Evolutionary conservation across 2,329 filamentous ascomycete genomes (phyloP).

Genomic region (Chalaropsis thielavioides): DNA sequence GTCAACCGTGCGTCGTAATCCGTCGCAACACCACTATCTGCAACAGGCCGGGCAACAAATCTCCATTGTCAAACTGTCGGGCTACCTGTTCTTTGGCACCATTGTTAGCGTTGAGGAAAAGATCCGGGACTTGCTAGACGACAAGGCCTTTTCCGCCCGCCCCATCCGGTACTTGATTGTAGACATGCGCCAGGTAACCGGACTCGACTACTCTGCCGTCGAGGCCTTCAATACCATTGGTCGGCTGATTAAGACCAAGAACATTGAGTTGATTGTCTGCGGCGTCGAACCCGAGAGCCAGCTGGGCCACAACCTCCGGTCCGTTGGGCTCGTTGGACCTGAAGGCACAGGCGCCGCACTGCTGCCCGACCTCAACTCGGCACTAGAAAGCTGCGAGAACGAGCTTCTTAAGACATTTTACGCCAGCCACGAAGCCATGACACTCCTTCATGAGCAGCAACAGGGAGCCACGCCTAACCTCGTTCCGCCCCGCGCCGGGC

Average conservation of each 20-base stretch:
- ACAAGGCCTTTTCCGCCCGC: constrained; percentile 59
- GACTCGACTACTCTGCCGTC: constrained; percentile 88
- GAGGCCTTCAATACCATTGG: constrained; percentile 92
- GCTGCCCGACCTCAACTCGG: constrained; percentile 81
- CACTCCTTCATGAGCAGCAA: constrained; percentile 25
- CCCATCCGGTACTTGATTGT: constrained; percentile 84
- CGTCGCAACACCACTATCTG: constrained; percentile 75
- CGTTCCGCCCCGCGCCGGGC: constrained; percentile 31
- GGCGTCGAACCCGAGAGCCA: constrained; percentile 63
- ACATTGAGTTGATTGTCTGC: constrained; percentile 68
- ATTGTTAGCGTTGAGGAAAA: constrained; percentile 90
- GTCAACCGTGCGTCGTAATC: constrained; percentile 84
- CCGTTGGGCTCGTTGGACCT: constrained; percentile 60
- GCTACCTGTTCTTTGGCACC: constrained; percentile 96
- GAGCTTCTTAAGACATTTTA: constrained; percentile 75
- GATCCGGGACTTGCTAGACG: constrained; percentile 68
- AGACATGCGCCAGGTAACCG: constrained; percentile 78
- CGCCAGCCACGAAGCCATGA: constrained; percentile 47
- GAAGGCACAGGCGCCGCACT: constrained; percentile 62
- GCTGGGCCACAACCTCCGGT: constrained; percentile 63
- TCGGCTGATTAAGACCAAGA: constrained; percentile 61
- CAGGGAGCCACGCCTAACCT: constrained; percentile 32
- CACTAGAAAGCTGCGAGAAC: constrained; percentile 88
- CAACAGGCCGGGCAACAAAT: constrained; percentile 77
- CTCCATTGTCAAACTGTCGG: constrained; percentile 77